Percentiles rank a stretch among this genome's conserved stretches.
phyloP scores from a whole-genome alignment of 208 protist genomes.

The Blechomonas ayalai region DNA sequence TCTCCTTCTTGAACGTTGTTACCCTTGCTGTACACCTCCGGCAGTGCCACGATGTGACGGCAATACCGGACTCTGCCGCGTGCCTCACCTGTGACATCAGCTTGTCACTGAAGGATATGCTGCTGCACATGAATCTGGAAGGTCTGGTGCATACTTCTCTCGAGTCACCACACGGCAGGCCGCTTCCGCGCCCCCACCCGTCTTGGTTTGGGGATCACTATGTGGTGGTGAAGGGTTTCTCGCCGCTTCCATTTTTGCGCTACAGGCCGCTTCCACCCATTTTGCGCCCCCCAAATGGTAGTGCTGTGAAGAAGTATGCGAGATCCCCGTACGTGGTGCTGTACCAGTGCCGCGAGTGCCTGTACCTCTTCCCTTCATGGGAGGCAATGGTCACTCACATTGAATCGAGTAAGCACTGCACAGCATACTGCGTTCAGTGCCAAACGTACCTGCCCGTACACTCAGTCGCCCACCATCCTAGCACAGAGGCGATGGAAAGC shows the following conservation, averaged over 20 bases:
- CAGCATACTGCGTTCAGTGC: slow-evolving; percentile 28
- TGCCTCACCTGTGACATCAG: slow-evolving; percentile 34
- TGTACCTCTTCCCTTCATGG: slow-evolving; percentile 47
- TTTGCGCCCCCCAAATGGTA: not conserved
- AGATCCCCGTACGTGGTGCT: slow-evolving; percentile 37
- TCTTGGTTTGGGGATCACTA: no score
- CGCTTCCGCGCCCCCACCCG: no score
- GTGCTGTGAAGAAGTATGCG: not conserved
- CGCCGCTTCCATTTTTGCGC: no score
- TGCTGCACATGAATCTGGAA: slow-evolving; percentile 27
- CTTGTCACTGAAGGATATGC: slow-evolving; percentile 27
- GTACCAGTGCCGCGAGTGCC: slow-evolving; percentile 65
- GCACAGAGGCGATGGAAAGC: not conserved
- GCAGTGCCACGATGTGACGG: slow-evolving; percentile 27
- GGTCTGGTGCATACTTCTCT: not conserved
- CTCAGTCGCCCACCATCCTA: not conserved
- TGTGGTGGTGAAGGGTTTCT: no score
- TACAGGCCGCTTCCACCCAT: no score
- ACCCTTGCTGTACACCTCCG: slow-evolving; percentile 55
- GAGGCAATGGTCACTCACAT: slow-evolving; percentile 35
- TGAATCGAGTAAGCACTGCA: slow-evolving; percentile 22
- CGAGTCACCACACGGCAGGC: not conserved
- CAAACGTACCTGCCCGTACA: slow-evolving; percentile 1
- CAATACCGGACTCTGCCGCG: slow-evolving; percentile 21
- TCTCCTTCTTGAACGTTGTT: slow-evolving; percentile 40